Evolutionary conservation across 2,329 filamentous ascomycete genomes (phyloP), one percentile per base, ranked within the genome.

Genomic region (Microsporum canis): DNA sequence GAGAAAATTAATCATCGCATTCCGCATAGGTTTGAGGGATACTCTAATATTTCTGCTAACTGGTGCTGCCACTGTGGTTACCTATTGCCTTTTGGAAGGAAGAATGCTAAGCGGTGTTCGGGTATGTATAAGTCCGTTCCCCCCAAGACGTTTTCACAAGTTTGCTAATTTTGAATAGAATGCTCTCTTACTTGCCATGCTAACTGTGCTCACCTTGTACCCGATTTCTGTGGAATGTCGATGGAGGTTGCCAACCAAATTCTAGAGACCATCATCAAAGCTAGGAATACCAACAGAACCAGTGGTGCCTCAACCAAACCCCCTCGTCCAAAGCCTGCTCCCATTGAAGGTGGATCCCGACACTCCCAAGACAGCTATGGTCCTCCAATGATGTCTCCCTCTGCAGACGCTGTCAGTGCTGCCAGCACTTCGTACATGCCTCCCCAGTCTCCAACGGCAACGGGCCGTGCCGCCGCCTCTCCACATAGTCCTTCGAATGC

Each of bases 1-100:
- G 94, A 96, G 77, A 99, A 97, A 80, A 95, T 99, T 83, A 99
- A 99, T 73, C 94, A 99, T 73, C 89, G 94, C 66, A 99, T 99
- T 71, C 94, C 94, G 6, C 94, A 99, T 82, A 87, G 94, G 60
- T 99, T 97, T 80, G 86, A 92, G 70, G 85, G 88, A n/a, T 99
- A 95, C 73, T 91, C 91, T 66, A 99, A 99, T 71, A 89, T 99
- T 77, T 94, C 91, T 14, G 94, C 94, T 68, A 99, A 97, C 72
- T 99, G 94, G 94, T 99, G 94, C 77, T 99, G 94, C 72, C 94
- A 99, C 75, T 99, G 94, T 73, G 94, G 94, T 69, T 97, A 96
- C 71, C 88, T 99, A 67, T 78, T 99, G 58, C 91, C 94, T 0
- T 88, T 99, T 71, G 94, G 94, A 63, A 90, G 91, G 73, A 96